These are phyloP conservation scores for Sugiyamaella neomexicana DNA, from an alignment of 1,139 yeast species.

Conservation along the genomic window DNA sequence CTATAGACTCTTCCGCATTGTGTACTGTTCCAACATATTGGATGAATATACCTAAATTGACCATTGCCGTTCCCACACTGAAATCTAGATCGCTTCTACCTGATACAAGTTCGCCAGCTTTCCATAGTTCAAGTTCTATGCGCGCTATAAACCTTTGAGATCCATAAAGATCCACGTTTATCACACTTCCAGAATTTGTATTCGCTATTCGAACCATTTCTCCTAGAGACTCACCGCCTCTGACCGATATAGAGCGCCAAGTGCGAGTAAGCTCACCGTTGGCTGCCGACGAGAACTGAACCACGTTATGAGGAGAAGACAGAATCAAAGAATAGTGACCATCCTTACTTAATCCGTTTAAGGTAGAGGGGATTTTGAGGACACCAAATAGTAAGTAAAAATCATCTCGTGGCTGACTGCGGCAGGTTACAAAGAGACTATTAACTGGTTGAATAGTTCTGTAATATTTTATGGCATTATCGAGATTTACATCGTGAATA, in stretches of 20 bases:
- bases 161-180: conserved; percentile 59
- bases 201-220: conserved; percentile 64
- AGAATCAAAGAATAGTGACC: conserved; percentile 31
- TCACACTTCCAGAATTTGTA: conserved; percentile 55
- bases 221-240: conserved; percentile 72
- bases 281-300: conserved; percentile 56
- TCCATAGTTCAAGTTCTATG: conserved; percentile 42
- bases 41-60: conserved; percentile 45
- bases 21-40: conserved; percentile 70
- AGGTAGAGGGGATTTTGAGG: conserved; percentile 29
- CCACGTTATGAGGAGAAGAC: conserved; percentile 33
- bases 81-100: conserved; percentile 28
- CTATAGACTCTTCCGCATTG: conserved; percentile 61
- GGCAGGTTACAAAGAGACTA: conserved; percentile 32
- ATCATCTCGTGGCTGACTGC: conserved; percentile 35
- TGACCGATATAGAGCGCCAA: conserved; percentile 81
- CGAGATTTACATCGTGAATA: conserved; percentile 46
- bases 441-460: conserved; percentile 35
- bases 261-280: conserved; percentile 54
- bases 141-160: conserved; percentile 66
- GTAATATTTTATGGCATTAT: conserved; percentile 40
- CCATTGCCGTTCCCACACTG: conserved; percentile 29
- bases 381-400: conserved; percentile 35
- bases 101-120: conserved; percentile 32
- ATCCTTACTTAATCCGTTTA: conserved; percentile 21